Evolutionary conservation across 2,329 filamentous ascomycete species (phyloP).

Genomic region (Diplodia intermedia): DNA sequence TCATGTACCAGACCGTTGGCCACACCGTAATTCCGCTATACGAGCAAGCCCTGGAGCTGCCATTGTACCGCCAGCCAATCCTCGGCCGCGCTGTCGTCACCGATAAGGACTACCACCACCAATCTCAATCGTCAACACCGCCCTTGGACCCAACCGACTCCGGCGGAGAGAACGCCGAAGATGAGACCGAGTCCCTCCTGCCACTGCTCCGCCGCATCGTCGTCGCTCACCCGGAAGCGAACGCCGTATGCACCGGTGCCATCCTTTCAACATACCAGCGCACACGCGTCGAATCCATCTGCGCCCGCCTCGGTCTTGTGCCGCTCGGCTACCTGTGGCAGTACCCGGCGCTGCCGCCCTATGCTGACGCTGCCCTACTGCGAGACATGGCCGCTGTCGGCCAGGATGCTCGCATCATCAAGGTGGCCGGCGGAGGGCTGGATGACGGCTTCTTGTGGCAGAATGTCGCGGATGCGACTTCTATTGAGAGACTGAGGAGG

Average conservation of each 20-base stretch:
- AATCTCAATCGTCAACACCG: not conserved
- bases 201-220: constrained; percentile 74
- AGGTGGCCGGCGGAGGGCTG: constrained; percentile 89
- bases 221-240: constrained; percentile 74
- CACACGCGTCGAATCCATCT: constrained; percentile 92
- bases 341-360: constrained; percentile 74
- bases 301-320: constrained; percentile 78
- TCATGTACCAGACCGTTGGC: constrained; percentile 99
- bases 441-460: constrained; percentile 82
- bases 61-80: constrained; percentile 83
- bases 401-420: constrained; percentile 90
- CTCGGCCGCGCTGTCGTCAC: constrained; percentile 73
- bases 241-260: constrained; percentile 87
- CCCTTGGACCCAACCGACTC: no score
- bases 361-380: constrained; percentile 63
- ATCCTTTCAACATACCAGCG: constrained; percentile 96
- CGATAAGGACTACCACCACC: constrained; percentile 69
- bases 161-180: constrained; percentile 48
- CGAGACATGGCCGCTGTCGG: constrained; percentile 80
- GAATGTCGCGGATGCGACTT: constrained; percentile 68
- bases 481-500: constrained; percentile 57
- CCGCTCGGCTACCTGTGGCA: constrained; percentile 93
- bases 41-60: constrained; percentile 76
- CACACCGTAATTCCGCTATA: constrained; percentile 88
- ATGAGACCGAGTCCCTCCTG: constrained; percentile 89